Base-by-base conservation (phyloP, 176 grass and related monocot genomes). In the Juncus effusus region DNA sequence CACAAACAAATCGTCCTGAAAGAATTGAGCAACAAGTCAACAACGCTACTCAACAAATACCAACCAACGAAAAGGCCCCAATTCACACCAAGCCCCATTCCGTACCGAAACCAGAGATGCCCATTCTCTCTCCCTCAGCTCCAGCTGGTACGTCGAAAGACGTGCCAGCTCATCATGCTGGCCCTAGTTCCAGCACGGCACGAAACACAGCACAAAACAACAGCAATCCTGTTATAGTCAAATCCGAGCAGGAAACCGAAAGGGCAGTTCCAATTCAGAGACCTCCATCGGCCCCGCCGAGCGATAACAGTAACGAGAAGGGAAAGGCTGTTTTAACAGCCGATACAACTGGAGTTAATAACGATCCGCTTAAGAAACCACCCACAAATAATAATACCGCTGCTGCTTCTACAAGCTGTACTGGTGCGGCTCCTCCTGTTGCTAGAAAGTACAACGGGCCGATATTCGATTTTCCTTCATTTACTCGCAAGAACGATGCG, bases 371-470 rank as follows among this genome's bases (percentile, higher is more conserved):
- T n/a, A 93, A 94, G 75, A 93, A 80, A 77, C 13, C 68, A 77
- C 13, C 68, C 6, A 58, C 54, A 14, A 47, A 9, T 28, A 28
- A 28, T 28, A 28, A 28, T 47, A 58, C 69, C 58, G 69, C 69
- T 15, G 55, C 73, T 66, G 73, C 58, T 10, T 79, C 78, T 3
- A 87, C 89, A 61, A 93, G 73, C 62, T 77, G 69, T 38, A 64
- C 69, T n/a, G 44, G 4, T 47, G 60, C 81, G 54, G 14, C 77
- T 78, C 75, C 82, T 12, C 83, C 91, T 73, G 69, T 90, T 74
- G 60, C 86, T 6, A 89, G 89, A 78, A 93, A 93, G 63, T 99
- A 93, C 54, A 89, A 99, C 70, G 94, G 94, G 12, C 94, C 94
- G 7, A 75, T 99, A 79, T 99, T 99, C 44, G 95, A 99, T 73